These are phyloP conservation scores for Psidium friedrichsthalianum DNA, from an alignment of 345 rosid genomes.

Conservation along the genomic window DNA sequence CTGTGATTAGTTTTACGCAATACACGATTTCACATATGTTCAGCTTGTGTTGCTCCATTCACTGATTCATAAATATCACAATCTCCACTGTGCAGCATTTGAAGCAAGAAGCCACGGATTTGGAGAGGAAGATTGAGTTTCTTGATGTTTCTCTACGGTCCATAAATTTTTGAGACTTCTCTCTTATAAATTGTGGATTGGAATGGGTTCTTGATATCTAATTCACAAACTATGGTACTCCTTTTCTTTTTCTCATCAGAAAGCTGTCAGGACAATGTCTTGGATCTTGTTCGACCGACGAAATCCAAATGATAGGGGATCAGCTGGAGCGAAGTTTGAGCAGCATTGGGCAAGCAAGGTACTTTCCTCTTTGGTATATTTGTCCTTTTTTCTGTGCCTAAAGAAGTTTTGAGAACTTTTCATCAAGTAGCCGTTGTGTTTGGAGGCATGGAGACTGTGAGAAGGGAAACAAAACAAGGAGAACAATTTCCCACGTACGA, in stretches of 20 bases:
- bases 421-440: background rate
- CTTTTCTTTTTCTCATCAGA: conserved; percentile 11
- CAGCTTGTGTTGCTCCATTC: background rate
- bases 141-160: conserved; percentile 45
- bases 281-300: conserved; percentile 27
- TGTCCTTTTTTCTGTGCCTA: background rate
- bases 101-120: conserved; percentile 21
- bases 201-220: background rate
- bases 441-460: background rate
- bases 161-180: background rate
- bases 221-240: background rate
- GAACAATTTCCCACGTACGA: background rate
- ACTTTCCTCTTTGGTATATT: background rate
- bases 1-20: background rate
- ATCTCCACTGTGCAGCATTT: conserved; percentile 26
- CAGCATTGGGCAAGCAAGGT: conserved; percentile 54
- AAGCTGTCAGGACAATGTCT: conserved; percentile 43
- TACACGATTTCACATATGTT: background rate
- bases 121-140: conserved; percentile 39
- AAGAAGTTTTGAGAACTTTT: background rate
- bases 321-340: conserved; percentile 41
- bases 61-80: background rate
- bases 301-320: conserved; percentile 25
- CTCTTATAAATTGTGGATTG: background rate
- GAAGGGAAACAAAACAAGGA: background rate